Percentiles rank a stretch among this genome's conserved stretches.
Evolutionary conservation across 352 stramenopile genomes (phyloP).

Genomic region (Phytophthora brassicae): DNA sequence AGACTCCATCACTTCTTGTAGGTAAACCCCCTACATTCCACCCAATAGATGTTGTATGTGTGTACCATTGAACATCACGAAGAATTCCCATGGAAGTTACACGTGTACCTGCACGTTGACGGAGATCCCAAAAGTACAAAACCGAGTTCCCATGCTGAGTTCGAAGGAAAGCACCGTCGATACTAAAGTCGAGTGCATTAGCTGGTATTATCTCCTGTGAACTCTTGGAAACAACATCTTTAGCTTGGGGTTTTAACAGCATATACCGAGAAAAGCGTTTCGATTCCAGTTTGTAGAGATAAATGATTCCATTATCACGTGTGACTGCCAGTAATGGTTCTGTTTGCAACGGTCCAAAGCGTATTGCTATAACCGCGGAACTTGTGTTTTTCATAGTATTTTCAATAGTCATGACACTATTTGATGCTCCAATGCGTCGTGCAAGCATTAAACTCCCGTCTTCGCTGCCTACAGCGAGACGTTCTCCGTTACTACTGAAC

Average conservation of each 20-base stretch:
- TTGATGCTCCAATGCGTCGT: slow-evolving; percentile 19
- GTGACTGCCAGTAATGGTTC: slow-evolving; percentile 44
- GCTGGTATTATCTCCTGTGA: slow-evolving; percentile 17
- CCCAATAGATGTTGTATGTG: slow-evolving; percentile 43
- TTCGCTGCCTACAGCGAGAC: slow-evolving; percentile 51
- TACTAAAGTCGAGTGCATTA: slow-evolving; percentile 64
- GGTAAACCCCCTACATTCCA: slow-evolving; percentile 30
- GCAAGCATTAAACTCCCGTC: slow-evolving; percentile 61
- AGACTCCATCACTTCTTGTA: slow-evolving; percentile 1
- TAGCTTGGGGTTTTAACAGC: slow-evolving; percentile 55
- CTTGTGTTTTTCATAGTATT: slow-evolving; percentile 68
- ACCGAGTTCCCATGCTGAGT: slow-evolving; percentile 40
- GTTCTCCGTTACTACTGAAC: slow-evolving; percentile 54
- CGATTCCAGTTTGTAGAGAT: slow-evolving; percentile 65
- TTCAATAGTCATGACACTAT: slow-evolving; percentile 32
- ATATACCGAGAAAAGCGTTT: slow-evolving; percentile 46
- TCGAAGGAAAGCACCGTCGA: slow-evolving; percentile 60
- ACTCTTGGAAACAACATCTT: background rate
- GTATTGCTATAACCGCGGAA: slow-evolving; percentile 39
- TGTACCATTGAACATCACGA: slow-evolving; percentile 58
- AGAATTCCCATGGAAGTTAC: slow-evolving; percentile 47
- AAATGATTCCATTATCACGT: slow-evolving; percentile 66
- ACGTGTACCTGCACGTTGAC: slow-evolving; percentile 43
- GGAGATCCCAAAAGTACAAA: slow-evolving; percentile 69
- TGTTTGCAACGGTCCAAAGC: slow-evolving; percentile 39